A percentile compares a stretch with the other conserved stretches of the same genome.
phyloP scores from a whole-genome alignment of 2,329 filamentous ascomycete genomes.

The Fusarium subglutinans region DNA sequence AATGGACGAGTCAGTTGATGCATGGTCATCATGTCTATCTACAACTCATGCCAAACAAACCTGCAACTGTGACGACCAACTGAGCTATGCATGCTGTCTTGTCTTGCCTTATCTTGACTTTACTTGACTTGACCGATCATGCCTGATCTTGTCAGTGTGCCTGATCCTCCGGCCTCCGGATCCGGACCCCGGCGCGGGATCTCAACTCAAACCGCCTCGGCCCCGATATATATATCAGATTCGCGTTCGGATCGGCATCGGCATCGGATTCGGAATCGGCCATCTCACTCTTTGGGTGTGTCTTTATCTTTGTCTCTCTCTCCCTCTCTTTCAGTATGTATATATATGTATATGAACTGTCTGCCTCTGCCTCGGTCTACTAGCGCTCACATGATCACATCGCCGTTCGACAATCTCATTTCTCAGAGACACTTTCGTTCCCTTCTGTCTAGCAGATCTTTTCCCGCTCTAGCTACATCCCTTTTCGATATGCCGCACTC shows the following conservation, averaged over 20 bases:
- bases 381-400: conserved; percentile 19
- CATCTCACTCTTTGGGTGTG: background rate
- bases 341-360: background rate
- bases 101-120: background rate
- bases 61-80: background rate
- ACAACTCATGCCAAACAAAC: background rate
- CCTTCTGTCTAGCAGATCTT: conserved; percentile 1
- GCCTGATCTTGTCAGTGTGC: background rate
- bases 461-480: background rate
- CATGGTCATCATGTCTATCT: background rate
- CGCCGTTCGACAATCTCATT: conserved; percentile 9
- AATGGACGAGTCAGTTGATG: background rate
- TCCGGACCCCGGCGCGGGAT: conserved; percentile 5
- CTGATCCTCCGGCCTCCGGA: conserved; percentile 5
- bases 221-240: background rate
- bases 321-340: background rate
- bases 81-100: background rate
- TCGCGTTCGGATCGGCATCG: background rate
- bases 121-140: background rate
- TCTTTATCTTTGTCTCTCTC: background rate
- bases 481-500: conserved; percentile 2
- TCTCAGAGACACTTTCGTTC: background rate
- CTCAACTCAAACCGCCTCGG: background rate
- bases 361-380: background rate
- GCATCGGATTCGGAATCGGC: background rate